Conservation (phyloP, 441 rosid genomes). For the Eutrema salsugineum region DNA sequence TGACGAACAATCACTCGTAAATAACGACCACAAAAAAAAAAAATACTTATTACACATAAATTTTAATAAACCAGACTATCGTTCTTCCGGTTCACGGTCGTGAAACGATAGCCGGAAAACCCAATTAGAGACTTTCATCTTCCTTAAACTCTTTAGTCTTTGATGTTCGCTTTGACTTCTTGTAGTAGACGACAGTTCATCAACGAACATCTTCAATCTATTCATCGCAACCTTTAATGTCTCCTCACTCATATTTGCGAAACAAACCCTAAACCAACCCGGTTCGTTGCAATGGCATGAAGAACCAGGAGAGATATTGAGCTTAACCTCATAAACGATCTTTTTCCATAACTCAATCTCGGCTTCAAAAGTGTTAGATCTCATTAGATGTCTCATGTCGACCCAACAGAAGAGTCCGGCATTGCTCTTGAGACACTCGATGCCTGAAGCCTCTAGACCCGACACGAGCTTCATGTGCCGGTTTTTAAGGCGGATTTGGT, state of each 20-base stretch:
- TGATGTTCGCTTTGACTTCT: constrained; percentile 38
- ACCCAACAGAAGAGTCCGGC: constrained; percentile 94
- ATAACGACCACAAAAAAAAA: constrained; percentile 6
- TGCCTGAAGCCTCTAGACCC: constrained; percentile 66
- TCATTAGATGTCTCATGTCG: constrained; percentile 77
- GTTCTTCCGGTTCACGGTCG: constrained; percentile 58
- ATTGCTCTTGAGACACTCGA: constrained; percentile 72
- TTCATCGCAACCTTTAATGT: constrained; percentile 63
- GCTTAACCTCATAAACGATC: constrained; percentile 73
- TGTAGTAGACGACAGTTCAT: constrained; percentile 17
- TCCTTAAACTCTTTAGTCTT: constrained; percentile 39
- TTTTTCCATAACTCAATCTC: constrained; percentile 90
- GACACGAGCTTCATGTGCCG: constrained; percentile 55
- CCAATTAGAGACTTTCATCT: constrained; percentile 57
- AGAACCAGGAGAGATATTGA: constrained; percentile 87
- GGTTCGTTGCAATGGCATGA: constrained; percentile 94
- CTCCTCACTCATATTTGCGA: constrained; percentile 86
- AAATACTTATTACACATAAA: not conserved
- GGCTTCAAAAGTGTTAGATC: constrained; percentile 63
- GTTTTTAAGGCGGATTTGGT: constrained; percentile 56
- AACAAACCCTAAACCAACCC: constrained; percentile 93
- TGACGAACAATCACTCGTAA: constrained; percentile 17
- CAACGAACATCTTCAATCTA: constrained; percentile 61
- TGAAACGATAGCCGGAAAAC: constrained; percentile 80
- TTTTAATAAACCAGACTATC: constrained; percentile 55